These are phyloP conservation scores for Aureococcus anophagefferens DNA, from an alignment of 108 stramenopile genomes.

Conservation along the genomic window DNA sequence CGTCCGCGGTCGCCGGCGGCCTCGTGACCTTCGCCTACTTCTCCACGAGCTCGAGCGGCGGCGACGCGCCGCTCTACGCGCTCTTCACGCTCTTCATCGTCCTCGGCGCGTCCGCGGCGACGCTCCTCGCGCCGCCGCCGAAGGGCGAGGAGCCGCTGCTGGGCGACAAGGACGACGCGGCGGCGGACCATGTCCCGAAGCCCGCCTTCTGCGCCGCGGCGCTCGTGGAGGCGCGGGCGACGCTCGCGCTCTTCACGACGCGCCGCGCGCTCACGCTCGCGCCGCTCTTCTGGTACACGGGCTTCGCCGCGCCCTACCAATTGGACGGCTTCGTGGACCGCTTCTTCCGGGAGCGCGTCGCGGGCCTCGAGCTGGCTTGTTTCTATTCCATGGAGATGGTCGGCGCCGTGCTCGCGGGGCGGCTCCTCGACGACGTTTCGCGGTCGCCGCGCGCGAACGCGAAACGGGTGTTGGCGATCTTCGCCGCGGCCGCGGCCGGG, in stretches of 20 bases:
- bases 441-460: conserved; percentile 16
- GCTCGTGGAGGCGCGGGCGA: no score
- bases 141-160: no score
- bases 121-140: no score
- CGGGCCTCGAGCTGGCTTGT: conserved; percentile 39
- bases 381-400: conserved; percentile 44
- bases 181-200: no score
- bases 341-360: conserved; percentile 33
- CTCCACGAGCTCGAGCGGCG: background rate
- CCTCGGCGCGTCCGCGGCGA: conserved; percentile 31
- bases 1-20: conserved; percentile 41
- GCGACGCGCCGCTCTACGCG: conserved; percentile 22
- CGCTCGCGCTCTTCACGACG: conserved; percentile 28
- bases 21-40: conserved; percentile 39
- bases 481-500: conserved; percentile 26
- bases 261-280: conserved; percentile 21
- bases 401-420: conserved; percentile 33
- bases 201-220: no score
- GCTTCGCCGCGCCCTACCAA: conserved; percentile 54
- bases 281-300: conserved; percentile 46
- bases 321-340: conserved; percentile 44
- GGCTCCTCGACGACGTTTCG: conserved; percentile 41
- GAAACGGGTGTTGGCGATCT: conserved; percentile 18
- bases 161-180: no score
- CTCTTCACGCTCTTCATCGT: conserved; percentile 41